phyloP scores from a whole-genome alignment of 805 yeast genomes.

The Komagataella ulmi region DNA sequence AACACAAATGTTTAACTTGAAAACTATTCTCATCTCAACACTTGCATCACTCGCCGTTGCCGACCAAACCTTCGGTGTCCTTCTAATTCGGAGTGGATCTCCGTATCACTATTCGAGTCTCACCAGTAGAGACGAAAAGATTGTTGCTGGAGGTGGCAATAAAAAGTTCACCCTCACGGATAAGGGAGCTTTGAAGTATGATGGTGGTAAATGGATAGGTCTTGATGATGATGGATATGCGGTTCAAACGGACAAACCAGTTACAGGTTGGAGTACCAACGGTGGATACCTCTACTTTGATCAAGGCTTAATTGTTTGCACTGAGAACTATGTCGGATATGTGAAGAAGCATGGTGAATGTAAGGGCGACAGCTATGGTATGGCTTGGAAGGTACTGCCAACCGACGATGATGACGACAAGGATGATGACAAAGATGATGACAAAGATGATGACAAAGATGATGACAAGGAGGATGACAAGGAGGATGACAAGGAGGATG shows the following conservation, averaged over 20 bases:
- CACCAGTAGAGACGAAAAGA: conserved; percentile 2
- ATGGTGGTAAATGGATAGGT: not conserved
- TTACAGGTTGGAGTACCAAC: not conserved
- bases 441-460: too few species aligned
- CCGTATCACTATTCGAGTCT: conserved; percentile 1
- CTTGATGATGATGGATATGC: not conserved
- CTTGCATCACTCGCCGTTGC: not conserved
- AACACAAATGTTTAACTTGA: not conserved
- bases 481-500: not conserved
- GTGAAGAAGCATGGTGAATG: not conserved
- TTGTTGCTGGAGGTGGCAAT: not conserved
- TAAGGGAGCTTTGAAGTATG: not conserved
- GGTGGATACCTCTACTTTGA: not conserved
- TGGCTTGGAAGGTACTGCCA: not conserved
- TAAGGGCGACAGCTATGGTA: not conserved
- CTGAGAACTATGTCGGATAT: not conserved
- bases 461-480: too few species aligned
- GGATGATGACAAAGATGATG: too few species aligned
- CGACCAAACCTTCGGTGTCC: not conserved
- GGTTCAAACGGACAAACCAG: not conserved
- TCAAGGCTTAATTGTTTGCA: not conserved
- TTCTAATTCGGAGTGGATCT: not conserved
- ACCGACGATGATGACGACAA: conserved; percentile 8
- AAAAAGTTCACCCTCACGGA: not conserved
- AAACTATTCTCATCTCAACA: not conserved